Evolutionary conservation across 2,329 filamentous ascomycete genomes (phyloP), one percentile per base, ranked within the genome.

Genomic region (Plenodomus tracheiphilus): DNA sequence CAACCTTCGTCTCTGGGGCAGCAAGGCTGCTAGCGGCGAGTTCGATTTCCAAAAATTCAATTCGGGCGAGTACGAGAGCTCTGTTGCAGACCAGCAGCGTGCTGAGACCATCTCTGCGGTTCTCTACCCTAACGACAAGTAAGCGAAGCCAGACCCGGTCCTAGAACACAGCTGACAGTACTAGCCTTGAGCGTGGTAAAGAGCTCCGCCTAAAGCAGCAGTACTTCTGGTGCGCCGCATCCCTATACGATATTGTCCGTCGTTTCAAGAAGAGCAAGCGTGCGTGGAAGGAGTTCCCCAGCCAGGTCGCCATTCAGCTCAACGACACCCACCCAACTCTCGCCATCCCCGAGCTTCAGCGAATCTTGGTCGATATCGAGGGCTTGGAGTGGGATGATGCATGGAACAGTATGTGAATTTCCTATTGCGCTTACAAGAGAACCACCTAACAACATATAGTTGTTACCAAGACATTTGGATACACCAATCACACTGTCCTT

Each of bases 21-120:
- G 91, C 80, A 97, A 97, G 76, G 93, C 94, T 37, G 92, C 92
- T 39, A 93, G 90, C 62, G 94, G 94, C 58, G 94, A 99, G 74
- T 99, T 99, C 58, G 93, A 99, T 77, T 99, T 99, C 77, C 93
- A 97, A 69, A 97, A 97, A 73, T 99, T 99, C 85, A 99, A 99
- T 77, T 94, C 82, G 51, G 94, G 94, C 56, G 92, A 99, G 64
- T 99, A 99, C 70, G 94, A 99, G 77, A 94, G 89, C 77, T 95
- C 94, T 11, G 94, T 99, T 34, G 90, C 89, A n/a, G 94, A 99
- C 62, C 91, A 97, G 75, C 94, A 99, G 79, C 88, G 90, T 49
- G 94, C 94, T n/a, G 94, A 99, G 79, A 97, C 93, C 46, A 99
- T 99, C 77, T 97, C 92, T 43, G 93, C 93, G 25, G 94, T 99